Percentiles rank a stretch among this genome's conserved stretches.
Conservation (phyloP, 2,329 filamentous ascomycete genomes). For the Cytospora chrysosperma region DNA sequence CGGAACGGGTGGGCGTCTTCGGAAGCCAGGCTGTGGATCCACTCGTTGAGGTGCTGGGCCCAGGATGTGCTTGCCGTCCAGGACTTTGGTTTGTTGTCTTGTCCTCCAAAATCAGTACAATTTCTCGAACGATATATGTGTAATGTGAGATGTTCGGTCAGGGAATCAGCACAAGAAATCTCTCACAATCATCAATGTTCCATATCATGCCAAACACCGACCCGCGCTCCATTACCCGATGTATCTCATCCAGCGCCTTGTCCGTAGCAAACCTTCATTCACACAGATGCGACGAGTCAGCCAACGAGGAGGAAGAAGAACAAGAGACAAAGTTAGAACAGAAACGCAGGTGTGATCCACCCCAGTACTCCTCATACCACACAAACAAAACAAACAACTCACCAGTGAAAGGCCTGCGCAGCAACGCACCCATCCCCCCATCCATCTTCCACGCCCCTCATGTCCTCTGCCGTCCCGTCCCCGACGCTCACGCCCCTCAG, state of each 20-base stretch:
- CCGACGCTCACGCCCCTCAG: slow-evolving; percentile 54
- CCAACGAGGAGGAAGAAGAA: not conserved
- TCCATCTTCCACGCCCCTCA: slow-evolving; percentile 51
- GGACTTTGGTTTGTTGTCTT: slow-evolving; percentile 61
- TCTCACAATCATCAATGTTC: slow-evolving; percentile 67
- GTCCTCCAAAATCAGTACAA: no score
- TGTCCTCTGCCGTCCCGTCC: slow-evolving; percentile 57
- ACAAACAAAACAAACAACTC: slow-evolving; percentile 27
- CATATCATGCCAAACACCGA: slow-evolving; percentile 66
- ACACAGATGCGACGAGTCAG: slow-evolving; percentile 8
- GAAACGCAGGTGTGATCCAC: no score
- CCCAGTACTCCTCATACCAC: not conserved
- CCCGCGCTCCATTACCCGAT: slow-evolving; percentile 60
- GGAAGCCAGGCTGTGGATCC: slow-evolving; percentile 51
- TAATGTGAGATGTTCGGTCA: not conserved
- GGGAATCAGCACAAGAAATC: not conserved
- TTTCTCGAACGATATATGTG: not conserved
- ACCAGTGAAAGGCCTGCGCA: slow-evolving; percentile 66
- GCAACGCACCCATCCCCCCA: slow-evolving; percentile 65
- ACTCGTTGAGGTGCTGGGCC: slow-evolving; percentile 61
- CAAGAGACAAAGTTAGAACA: no score
- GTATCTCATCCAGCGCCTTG: slow-evolving; percentile 63
- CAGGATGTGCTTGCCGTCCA: slow-evolving; percentile 59
- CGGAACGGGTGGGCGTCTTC: slow-evolving; percentile 62
- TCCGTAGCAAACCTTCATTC: slow-evolving; percentile 64